Evolutionary conservation across 1,284 basidiomycete species (phyloP).

Genomic region (Grifola frondosa): DNA sequence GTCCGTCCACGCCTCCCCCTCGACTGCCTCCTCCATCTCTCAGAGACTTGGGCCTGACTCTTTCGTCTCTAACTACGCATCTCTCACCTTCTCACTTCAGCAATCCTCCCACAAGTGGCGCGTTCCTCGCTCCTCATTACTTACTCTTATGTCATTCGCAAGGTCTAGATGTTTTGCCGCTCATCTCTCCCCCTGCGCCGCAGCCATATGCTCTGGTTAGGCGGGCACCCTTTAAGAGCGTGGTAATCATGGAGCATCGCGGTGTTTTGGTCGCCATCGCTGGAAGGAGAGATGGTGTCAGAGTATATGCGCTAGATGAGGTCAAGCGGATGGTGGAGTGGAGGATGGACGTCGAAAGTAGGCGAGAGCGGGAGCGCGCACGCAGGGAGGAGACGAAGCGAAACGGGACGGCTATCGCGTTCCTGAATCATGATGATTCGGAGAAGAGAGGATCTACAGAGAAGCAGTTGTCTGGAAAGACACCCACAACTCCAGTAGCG

Average conservation of each 20-base stretch:
- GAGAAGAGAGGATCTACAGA: conserved; percentile 27
- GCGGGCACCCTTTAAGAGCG: conserved; percentile 75
- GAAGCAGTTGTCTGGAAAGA: conserved; percentile 44
- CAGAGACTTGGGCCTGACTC: conserved; percentile 70
- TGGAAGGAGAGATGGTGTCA: conserved; percentile 76
- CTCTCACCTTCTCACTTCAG: conserved; percentile 75
- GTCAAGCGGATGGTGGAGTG: conserved; percentile 80
- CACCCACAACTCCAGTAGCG: conserved; percentile 14
- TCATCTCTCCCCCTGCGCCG: conserved; percentile 65
- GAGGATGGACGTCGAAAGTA: conserved; percentile 78
- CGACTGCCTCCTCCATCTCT: conserved; percentile 66
- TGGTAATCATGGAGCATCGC: conserved; percentile 87
- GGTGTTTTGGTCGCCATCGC: conserved; percentile 83
- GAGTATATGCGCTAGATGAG: conserved; percentile 82
- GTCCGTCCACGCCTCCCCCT: conserved; percentile 70
- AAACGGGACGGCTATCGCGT: conserved; percentile 16
- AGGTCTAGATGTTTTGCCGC: conserved; percentile 76
- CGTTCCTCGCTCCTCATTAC: conserved; percentile 76
- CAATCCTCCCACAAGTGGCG: conserved; percentile 70
- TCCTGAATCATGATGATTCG: conserved; percentile 18
- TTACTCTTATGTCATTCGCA: conserved; percentile 81
- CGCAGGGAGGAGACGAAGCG: conserved; percentile 67
- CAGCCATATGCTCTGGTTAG: conserved; percentile 79
- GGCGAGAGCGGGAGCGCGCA: conserved; percentile 65
- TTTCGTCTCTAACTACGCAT: conserved; percentile 63